Evolutionary conservation across 1,284 basidiomycete species (phyloP).

Genomic region (Sutorius eximius): DNA sequence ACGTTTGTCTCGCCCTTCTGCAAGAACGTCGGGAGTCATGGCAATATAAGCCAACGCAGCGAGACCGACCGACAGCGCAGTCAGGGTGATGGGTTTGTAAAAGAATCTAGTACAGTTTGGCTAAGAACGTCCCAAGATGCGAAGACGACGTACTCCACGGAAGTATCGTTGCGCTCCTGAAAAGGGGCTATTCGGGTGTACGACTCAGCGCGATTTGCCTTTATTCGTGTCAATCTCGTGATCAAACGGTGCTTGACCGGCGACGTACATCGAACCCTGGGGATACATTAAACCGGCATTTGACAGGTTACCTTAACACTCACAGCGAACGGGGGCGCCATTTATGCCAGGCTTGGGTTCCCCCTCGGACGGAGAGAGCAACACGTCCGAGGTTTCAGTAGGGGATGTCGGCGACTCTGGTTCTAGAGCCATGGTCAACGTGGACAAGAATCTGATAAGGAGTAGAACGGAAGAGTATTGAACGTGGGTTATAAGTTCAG

Average conservation of each 20-base stretch:
- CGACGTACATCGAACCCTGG: constrained; percentile 52
- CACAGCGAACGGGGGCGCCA: constrained; percentile 43
- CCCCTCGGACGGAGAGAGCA: constrained; percentile 28
- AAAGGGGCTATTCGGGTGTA: constrained; percentile 80
- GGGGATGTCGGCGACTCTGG: constrained; percentile 31
- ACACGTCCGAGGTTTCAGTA: constrained; percentile 35
- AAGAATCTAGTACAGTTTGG: constrained; percentile 59
- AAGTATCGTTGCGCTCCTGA: constrained; percentile 78
- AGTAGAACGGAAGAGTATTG: background rate
- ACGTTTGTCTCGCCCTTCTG: constrained; percentile 76
- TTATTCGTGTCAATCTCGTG: constrained; percentile 18
- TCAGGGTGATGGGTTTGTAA: constrained; percentile 77
- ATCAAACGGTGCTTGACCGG: background rate
- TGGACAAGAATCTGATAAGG: background rate
- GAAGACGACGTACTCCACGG: constrained; percentile 61
- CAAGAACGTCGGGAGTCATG: constrained; percentile 73
- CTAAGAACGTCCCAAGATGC: background rate
- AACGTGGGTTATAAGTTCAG: constrained; percentile 1
- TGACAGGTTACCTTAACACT: constrained; percentile 17
- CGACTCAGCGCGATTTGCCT: constrained; percentile 79
- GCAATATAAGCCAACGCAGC: constrained; percentile 73
- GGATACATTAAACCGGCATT: constrained; percentile 1
- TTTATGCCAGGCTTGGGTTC: constrained; percentile 40
- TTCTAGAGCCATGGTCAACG: constrained; percentile 21
- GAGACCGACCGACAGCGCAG: constrained; percentile 64